These are phyloP conservation scores for Lactifluus subvellereus DNA, from an alignment of 768 basidiomycete species.

Conservation along the genomic window DNA sequence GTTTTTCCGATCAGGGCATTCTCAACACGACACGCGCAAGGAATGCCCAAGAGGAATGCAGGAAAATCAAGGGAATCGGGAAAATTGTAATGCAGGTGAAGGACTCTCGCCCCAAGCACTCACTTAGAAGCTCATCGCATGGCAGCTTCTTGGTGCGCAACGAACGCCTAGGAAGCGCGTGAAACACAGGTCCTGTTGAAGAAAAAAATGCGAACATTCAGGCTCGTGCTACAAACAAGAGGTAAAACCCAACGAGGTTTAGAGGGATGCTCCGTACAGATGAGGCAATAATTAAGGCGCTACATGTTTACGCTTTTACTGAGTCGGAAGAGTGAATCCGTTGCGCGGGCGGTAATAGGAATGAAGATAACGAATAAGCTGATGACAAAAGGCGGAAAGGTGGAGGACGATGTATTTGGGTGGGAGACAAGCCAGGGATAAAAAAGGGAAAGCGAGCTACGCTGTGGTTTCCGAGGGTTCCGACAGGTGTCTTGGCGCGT, in stretches of 20 bases:
- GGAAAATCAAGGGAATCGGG: slow-evolving; percentile 22
- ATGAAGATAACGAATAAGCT: slow-evolving; percentile 18
- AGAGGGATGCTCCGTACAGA: slow-evolving; percentile 18
- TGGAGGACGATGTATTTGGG: neutral
- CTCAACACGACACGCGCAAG: slow-evolving; percentile 19
- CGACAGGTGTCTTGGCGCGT: slow-evolving; percentile 14
- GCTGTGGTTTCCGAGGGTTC: slow-evolving; percentile 21
- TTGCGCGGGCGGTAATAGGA: slow-evolving; percentile 11
- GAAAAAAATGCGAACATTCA: slow-evolving; percentile 11
- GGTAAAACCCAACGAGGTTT: slow-evolving; percentile 6
- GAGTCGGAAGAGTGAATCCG: neutral
- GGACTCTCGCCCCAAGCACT: neutral
- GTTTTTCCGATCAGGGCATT: slow-evolving; percentile 16
- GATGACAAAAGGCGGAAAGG: neutral
- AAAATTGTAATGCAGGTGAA: slow-evolving; percentile 24
- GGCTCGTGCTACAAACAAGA: slow-evolving; percentile 19
- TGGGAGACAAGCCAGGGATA: neutral
- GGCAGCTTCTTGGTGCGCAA: slow-evolving; percentile 9
- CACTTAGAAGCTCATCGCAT: neutral
- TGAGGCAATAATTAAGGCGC: slow-evolving; percentile 19
- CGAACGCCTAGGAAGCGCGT: slow-evolving; percentile 6
- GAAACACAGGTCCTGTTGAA: neutral
- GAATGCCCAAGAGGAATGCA: slow-evolving; percentile 23
- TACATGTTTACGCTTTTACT: slow-evolving; percentile 10
- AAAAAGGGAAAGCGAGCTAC: slow-evolving; percentile 11